Base-by-base conservation (phyloP, 2,329 filamentous ascomycete species). In the Lasiodiplodia gonubiensis region DNA sequence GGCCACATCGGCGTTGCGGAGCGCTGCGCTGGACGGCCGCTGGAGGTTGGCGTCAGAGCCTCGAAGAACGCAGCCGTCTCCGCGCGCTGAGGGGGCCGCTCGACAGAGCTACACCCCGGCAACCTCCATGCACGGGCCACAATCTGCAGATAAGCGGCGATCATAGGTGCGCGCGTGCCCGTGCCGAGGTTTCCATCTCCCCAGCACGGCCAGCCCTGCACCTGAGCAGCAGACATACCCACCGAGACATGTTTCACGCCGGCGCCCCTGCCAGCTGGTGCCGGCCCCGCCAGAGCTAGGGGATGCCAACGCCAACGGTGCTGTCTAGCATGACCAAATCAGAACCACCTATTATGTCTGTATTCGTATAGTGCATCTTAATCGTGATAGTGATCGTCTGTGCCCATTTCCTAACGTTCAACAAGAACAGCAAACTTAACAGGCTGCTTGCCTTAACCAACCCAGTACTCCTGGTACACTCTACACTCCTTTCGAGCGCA, bases 201-300 rank as follows among this genome's bases (percentile, higher is more conserved):
- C 52, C 52, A 42, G 33, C 37, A 42, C n/a, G 10, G n/a, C 35
- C 55, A 60, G 37, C 39, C 55, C 25, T 42, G 35, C 54, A 21
- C 33, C 23, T 48, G 42, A 61, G 59, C 59, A 63, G 49, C 59
- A 63, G 49, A 51, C 59, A 49, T 30, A 21, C 18, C 25, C 42
- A 51, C 59, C 46, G 42, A 63, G 59, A 63, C 59, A 51, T 63
- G 59, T 63, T 52, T 63, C 59, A 63, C 59, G 27, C 59, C 46
- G 21, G 11, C 21, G 18, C 10, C 39, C 39, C 39, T 27, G 39
- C 42, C 57, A 18, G 16, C 10, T 10, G 4, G 39, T 35, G 39
- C 57, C 23, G 33, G 57, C 57, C 57, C 25, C 39, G 25, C 57
- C 57, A 21, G 5, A 12, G 27, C 25, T 12, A 48, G 25, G 39